Evolutionary conservation across 176 grass and related monocot species (phyloP).

Genomic region (Cymbopogon citratus): DNA sequence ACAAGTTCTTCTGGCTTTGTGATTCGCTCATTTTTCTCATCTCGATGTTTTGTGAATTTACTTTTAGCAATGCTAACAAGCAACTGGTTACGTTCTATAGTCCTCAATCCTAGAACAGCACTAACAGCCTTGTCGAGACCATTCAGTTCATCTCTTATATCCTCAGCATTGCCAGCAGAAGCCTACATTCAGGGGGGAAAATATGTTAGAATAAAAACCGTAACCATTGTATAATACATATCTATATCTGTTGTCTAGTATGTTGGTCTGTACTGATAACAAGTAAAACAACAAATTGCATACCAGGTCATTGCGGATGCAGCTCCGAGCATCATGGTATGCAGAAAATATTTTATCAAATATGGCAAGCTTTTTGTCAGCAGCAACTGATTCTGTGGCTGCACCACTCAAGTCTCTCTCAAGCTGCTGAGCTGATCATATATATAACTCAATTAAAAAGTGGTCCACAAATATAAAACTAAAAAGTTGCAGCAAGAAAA

Average conservation of each 20-base stretch:
- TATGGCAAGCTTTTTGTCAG: constrained; percentile 87
- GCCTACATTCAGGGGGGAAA: constrained; percentile 43
- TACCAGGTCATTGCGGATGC: constrained; percentile 98
- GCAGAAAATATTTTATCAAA: constrained; percentile 98
- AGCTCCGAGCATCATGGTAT: constrained; percentile 94
- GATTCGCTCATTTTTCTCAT: constrained; percentile 80
- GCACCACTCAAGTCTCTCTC: constrained; percentile 74
- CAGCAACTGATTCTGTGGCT: constrained; percentile 55
- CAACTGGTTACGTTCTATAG: constrained; percentile 84
- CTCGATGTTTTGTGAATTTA: constrained; percentile 81
- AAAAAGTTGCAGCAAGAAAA: constrained; percentile 3
- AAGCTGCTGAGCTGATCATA: constrained; percentile 96
- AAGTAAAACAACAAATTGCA: not conserved
- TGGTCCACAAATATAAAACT: constrained; percentile 26
- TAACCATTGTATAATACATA: not conserved
- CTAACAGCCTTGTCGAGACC: constrained; percentile 97
- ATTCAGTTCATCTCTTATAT: constrained; percentile 90
- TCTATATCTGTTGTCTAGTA: not conserved
- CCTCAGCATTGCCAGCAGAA: constrained; percentile 77
- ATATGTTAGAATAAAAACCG: not conserved
- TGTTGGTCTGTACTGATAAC: not conserved
- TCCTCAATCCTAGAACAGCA: constrained; percentile 85
- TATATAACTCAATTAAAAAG: constrained; percentile 44
- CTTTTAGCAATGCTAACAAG: constrained; percentile 92
- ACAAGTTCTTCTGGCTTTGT: constrained; percentile 99